Percentiles rank a stretch among this genome's conserved stretches.
phyloP scores from a whole-genome alignment of 305 asterid genomes.

The Fraxinus xanthoxyloides region DNA sequence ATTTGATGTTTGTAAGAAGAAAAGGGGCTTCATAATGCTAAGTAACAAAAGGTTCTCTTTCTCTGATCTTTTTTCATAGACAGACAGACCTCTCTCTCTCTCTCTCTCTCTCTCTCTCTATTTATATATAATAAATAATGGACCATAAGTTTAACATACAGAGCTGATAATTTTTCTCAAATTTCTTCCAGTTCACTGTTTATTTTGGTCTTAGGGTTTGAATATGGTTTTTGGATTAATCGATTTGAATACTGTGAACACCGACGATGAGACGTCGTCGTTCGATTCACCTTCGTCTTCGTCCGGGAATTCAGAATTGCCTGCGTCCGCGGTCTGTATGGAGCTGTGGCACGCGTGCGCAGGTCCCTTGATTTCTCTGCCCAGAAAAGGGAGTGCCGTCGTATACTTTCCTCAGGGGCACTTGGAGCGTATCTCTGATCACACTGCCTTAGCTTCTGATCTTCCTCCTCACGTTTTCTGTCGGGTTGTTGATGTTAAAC shows the following conservation, averaged over 20 bases:
- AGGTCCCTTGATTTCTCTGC: slow-evolving; percentile 91
- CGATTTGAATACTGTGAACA: slow-evolving; percentile 72
- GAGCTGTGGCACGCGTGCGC: slow-evolving; percentile 99
- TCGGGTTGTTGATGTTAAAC: slow-evolving; percentile 92
- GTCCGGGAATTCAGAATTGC: slow-evolving; percentile 48
- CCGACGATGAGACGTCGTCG: slow-evolving; percentile 51
- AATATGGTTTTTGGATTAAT: slow-evolving; percentile 62
- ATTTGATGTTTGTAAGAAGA: slow-evolving; percentile 32
- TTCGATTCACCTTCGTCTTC: slow-evolving; percentile 37
- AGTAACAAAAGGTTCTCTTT: slow-evolving; percentile 24
- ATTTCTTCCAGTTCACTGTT: slow-evolving; percentile 5
- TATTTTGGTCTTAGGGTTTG: slow-evolving; percentile 42
- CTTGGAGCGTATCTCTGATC: slow-evolving; percentile 68
- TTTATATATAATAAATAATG: background rate
- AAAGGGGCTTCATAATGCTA: slow-evolving; percentile 32
- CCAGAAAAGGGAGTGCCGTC: slow-evolving; percentile 83
- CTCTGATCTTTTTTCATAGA: background rate
- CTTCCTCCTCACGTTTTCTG: slow-evolving; percentile 90
- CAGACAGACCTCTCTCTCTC: background rate
- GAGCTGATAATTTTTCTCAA: slow-evolving; percentile 2
- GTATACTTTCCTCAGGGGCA: slow-evolving; percentile 98
- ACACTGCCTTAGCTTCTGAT: slow-evolving; percentile 42
- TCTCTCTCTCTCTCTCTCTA: background rate
- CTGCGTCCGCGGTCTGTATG: slow-evolving; percentile 65
- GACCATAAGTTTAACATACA: background rate